Conservation (phyloP, 345 rosid genomes). For the Bruguiera sexangula region DNA sequence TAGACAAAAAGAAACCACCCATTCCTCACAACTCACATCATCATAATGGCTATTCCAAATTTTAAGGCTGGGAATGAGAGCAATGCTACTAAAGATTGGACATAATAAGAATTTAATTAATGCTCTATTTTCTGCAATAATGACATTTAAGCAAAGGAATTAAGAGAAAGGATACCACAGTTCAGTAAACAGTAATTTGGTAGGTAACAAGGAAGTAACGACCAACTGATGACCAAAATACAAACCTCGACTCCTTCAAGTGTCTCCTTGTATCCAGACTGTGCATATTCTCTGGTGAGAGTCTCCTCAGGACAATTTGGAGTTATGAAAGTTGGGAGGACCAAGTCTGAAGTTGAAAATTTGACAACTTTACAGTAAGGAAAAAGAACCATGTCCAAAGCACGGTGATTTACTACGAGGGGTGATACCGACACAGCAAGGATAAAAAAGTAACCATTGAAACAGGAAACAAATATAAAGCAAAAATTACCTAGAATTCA, state of each 20-base stretch:
- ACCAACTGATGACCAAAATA: not conserved
- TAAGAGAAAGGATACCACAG: no score
- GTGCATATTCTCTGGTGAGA: conserved; percentile 73
- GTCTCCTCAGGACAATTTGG: conserved; percentile 92
- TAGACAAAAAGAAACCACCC: conserved; percentile 11
- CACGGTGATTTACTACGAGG: conserved; percentile 1
- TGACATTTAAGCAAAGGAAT: no score
- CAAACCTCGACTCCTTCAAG: conserved; percentile 94
- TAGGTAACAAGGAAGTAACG: no score
- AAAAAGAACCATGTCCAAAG: conserved; percentile 16
- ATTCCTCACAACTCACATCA: no score
- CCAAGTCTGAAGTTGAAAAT: conserved; percentile 61
- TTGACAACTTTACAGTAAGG: conserved; percentile 2
- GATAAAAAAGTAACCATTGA: not conserved
- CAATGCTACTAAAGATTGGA: no score
- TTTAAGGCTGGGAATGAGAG: no score
- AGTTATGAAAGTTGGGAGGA: conserved; percentile 83
- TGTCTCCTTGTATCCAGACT: conserved; percentile 83
- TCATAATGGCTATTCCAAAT: no score
- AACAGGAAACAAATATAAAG: not conserved
- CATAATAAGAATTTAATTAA: no score
- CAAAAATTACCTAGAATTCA: conserved; percentile 71
- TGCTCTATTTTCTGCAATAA: no score
- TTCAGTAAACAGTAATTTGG: no score
- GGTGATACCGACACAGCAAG: not conserved